A percentile compares a stretch with the other conserved stretches of the same genome.
phyloP scores from a whole-genome alignment of 148 eudicot species.

The Fagopyrum esculentum region DNA sequence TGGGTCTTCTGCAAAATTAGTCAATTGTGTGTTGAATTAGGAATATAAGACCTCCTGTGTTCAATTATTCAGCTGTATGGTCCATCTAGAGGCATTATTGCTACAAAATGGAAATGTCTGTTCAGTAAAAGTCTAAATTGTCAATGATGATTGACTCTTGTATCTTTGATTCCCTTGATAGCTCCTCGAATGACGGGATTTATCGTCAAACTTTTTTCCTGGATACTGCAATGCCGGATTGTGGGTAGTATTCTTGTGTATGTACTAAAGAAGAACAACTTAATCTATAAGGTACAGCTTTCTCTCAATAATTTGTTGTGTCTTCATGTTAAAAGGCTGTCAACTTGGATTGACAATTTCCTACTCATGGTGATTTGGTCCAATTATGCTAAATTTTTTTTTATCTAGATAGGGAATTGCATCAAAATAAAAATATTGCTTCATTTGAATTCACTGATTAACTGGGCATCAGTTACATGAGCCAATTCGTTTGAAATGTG shows the following conservation, averaged over 20 bases:
- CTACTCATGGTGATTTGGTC: no score
- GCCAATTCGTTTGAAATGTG: background rate
- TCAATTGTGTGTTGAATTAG: background rate
- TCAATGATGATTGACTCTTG: background rate
- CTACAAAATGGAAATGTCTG: background rate
- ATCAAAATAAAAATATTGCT: background rate
- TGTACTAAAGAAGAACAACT: slow-evolving; percentile 66
- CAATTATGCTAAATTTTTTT: background rate
- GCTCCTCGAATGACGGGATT: slow-evolving; percentile 95
- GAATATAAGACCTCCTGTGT: background rate
- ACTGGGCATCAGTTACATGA: background rate
- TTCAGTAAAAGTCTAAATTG: background rate
- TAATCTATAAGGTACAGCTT: slow-evolving; percentile 64
- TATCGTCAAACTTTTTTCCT: slow-evolving; percentile 63
- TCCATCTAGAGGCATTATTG: background rate
- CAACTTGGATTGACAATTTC: background rate
- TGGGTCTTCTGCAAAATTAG: background rate
- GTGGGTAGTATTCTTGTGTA: slow-evolving; percentile 46
- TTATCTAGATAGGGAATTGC: background rate
- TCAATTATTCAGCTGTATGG: background rate
- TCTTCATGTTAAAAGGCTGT: no score
- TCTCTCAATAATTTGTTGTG: background rate
- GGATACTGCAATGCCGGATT: slow-evolving; percentile 62
- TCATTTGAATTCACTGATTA: background rate
- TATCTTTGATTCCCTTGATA: slow-evolving; percentile 15